Evolutionary conservation across 768 basidiomycete genomes (phyloP).

Genomic region (Royoungia palumana): DNA sequence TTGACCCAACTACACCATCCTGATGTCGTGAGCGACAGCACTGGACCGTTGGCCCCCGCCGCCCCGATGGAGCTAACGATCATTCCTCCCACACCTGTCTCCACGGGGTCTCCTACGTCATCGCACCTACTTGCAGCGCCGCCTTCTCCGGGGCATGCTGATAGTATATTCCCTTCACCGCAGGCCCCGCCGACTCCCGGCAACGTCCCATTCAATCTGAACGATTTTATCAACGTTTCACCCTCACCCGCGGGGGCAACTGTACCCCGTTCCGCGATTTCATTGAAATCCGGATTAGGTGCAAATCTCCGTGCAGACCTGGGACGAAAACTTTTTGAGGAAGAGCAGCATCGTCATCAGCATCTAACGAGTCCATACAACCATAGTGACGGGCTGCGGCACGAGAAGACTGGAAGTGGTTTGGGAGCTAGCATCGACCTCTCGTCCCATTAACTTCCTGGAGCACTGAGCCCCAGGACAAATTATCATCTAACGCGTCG

Average conservation of each 20-base stretch:
- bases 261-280: constrained; percentile 30
- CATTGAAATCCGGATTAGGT: constrained; percentile 34
- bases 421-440: constrained; percentile 33
- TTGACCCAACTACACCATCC: constrained; percentile 14
- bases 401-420: constrained; percentile 24
- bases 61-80: constrained; percentile 31
- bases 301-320: constrained; percentile 60
- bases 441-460: constrained; percentile 21
- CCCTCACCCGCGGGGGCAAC: constrained; percentile 51
- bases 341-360: constrained; percentile 53
- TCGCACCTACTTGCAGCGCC: constrained; percentile 26
- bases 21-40: constrained; percentile 14
- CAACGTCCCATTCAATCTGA: constrained; percentile 53
- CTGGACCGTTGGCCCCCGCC: constrained; percentile 22
- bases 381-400: constrained; percentile 23
- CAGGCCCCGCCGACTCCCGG: constrained; percentile 37
- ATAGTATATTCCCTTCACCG: constrained; percentile 23
- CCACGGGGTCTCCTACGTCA: constrained; percentile 20
- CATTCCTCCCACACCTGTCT: constrained; percentile 34
- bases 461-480: neutral
- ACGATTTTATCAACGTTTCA: constrained; percentile 72
- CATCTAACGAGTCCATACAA: constrained; percentile 12
- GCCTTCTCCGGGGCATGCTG: constrained; percentile 22
- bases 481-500: constrained; percentile 14
- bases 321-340: constrained; percentile 67